phyloP scores from a whole-genome alignment of 768 basidiomycete species.

The Dacryopinax primogenitus region DNA sequence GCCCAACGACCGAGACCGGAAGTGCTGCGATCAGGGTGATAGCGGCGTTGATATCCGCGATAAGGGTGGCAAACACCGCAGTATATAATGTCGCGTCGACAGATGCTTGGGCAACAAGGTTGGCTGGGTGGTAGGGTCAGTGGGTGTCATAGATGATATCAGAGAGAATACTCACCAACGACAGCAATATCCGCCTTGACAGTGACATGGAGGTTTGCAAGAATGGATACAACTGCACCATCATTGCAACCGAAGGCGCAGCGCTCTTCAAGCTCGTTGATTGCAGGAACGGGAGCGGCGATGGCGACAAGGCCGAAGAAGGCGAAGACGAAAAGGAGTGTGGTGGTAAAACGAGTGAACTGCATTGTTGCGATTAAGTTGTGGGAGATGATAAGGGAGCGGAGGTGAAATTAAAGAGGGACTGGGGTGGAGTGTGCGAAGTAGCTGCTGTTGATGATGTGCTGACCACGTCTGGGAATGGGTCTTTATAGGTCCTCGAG shows the following conservation, averaged over 20 bases:
- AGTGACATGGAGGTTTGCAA: neutral
- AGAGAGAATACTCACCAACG: neutral
- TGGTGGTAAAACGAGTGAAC: slow-evolving; percentile 9
- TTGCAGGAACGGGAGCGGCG: neutral
- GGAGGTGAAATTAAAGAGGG: neutral
- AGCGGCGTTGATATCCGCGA: neutral
- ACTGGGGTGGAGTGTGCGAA: slow-evolving; percentile 1
- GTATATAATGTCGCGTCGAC: neutral
- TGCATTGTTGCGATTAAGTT: neutral
- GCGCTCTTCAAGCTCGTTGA: neutral
- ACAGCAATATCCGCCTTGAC: neutral
- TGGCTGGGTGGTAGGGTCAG: neutral
- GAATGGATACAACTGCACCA: neutral
- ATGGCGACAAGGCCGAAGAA: slow-evolving; percentile 5
- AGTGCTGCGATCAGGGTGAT: neutral
- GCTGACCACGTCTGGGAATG: neutral
- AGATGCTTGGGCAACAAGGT: neutral
- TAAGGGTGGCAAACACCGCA: neutral
- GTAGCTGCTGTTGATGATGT: neutral
- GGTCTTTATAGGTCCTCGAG: neutral
- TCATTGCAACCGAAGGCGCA: neutral
- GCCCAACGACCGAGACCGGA: neutral
- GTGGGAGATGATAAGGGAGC: neutral
- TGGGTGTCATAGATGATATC: neutral
- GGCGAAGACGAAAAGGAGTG: neutral